Evolutionary conservation across 139 green algal species (phyloP).

Genomic region (Chloropicon primus): DNA sequence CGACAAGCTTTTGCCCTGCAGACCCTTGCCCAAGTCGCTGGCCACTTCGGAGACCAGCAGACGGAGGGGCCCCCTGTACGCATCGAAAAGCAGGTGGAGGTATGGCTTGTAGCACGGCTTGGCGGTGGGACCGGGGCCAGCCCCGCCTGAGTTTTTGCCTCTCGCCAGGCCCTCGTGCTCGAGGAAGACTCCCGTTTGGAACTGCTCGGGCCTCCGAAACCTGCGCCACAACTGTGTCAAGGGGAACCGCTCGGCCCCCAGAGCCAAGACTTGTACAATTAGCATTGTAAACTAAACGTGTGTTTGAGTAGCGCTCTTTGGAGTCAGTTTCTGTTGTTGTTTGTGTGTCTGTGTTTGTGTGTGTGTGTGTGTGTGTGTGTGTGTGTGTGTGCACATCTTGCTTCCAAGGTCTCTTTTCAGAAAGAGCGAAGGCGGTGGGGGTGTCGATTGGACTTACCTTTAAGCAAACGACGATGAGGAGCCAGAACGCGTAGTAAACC

Average conservation of each 20-base stretch:
- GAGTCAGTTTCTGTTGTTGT: too few relatives aligned
- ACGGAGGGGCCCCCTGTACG: neutral
- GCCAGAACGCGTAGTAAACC: neutral
- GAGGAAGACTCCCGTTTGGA: neutral
- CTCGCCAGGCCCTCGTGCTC: neutral
- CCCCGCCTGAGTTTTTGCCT: too few relatives aligned
- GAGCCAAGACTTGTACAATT: neutral
- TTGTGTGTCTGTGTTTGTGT: too few relatives aligned
- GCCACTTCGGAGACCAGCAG: neutral
- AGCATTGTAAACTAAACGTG: neutral
- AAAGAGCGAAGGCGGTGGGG: too few relatives aligned
- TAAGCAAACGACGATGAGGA: neutral
- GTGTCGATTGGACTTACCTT: neutral
- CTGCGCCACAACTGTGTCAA: neutral
- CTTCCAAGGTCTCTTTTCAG: too few relatives aligned
- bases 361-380: too few relatives aligned
- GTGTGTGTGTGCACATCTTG: too few relatives aligned
- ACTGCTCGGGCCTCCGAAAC: neutral
- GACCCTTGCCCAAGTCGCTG: neutral
- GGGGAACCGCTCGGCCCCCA: neutral
- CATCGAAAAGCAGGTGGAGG: neutral
- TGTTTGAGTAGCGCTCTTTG: too few relatives aligned
- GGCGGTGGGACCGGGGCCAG: too few relatives aligned
- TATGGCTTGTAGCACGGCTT: neutral
- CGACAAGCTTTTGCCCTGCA: neutral